phyloP scores from a whole-genome alignment of 495 filamentous ascomycete genomes.

The Jackrogersella minutella region DNA sequence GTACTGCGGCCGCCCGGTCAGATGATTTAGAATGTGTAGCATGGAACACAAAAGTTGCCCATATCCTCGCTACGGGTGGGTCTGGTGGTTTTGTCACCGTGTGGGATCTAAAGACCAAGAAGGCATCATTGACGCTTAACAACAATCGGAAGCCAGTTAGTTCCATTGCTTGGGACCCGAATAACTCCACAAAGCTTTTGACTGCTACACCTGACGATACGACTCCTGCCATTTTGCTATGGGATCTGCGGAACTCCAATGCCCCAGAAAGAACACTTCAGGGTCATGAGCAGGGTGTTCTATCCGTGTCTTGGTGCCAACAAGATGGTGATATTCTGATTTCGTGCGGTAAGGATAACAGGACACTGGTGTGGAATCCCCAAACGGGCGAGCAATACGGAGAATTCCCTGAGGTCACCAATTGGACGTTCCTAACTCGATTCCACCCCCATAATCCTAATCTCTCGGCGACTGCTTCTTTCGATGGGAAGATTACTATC shows the following conservation, averaged over 20 bases:
- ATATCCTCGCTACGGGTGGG: slow-evolving; percentile 95
- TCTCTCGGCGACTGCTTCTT: slow-evolving; percentile 91
- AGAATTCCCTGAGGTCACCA: slow-evolving; percentile 95
- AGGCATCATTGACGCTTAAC: slow-evolving; percentile 93
- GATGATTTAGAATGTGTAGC: slow-evolving; percentile 96
- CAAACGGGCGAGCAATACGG: slow-evolving; percentile 85
- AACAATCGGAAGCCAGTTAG: slow-evolving; percentile 95
- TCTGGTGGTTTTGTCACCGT: slow-evolving; percentile 96
- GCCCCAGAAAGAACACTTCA: slow-evolving; percentile 87
- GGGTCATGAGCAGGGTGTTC: slow-evolving; percentile 89
- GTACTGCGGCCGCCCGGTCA: slow-evolving; percentile 83
- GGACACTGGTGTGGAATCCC: slow-evolving; percentile 95
- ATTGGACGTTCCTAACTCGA: slow-evolving; percentile 96
- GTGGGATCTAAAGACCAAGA: slow-evolving; percentile 98
- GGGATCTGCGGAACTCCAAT: slow-evolving; percentile 96
- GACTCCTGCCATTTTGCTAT: slow-evolving; percentile 86
- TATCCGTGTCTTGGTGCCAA: slow-evolving; percentile 95
- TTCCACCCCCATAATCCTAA: slow-evolving; percentile 95
- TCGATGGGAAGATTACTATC: slow-evolving; percentile 92
- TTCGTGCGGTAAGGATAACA: slow-evolving; percentile 96
- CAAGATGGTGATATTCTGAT: slow-evolving; percentile 91
- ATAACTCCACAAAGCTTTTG: slow-evolving; percentile 89
- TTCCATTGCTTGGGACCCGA: slow-evolving; percentile 96
- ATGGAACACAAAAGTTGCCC: slow-evolving; percentile 97
- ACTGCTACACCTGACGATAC: slow-evolving; percentile 93